Evolutionary conservation across 2,329 filamentous ascomycete genomes (phyloP).

Genomic region (Ophiostoma populinum): DNA sequence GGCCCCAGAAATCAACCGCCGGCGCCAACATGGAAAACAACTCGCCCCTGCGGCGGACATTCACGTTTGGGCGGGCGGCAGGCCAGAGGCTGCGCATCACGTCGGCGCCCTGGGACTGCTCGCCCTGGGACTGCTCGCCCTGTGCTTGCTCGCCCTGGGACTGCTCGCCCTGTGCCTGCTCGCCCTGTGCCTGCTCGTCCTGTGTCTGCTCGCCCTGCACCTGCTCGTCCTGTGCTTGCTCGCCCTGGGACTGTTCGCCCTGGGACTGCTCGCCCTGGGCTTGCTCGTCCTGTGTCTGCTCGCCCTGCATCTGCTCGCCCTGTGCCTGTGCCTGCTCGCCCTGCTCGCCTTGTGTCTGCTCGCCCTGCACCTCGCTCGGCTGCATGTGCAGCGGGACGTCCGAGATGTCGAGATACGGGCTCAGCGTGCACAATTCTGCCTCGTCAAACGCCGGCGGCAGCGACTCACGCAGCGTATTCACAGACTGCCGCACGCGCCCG

Average conservation of each 20-base stretch:
- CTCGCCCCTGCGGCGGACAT: conserved; percentile 51
- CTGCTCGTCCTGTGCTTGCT: conserved; percentile 25
- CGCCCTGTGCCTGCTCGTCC: neutral
- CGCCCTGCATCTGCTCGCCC: too few species aligned
- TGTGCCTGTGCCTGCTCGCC: conserved; percentile 28
- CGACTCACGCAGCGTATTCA: conserved; percentile 28
- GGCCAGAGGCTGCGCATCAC: conserved; percentile 37
- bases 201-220: conserved; percentile 29
- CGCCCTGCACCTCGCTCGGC: conserved; percentile 30
- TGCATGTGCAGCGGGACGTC: conserved; percentile 37
- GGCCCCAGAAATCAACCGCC: conserved; percentile 67
- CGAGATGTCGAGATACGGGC: conserved; percentile 36
- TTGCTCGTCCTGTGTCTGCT: too few species aligned
- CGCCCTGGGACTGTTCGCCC: conserved; percentile 25
- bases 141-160: conserved; percentile 29
- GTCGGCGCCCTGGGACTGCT: conserved; percentile 29
- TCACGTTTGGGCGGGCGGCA: conserved; percentile 52
- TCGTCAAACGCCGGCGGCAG: conserved; percentile 28
- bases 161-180: conserved; percentile 33
- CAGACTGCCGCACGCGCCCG: conserved; percentile 27
- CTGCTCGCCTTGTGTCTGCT: conserved; percentile 20
- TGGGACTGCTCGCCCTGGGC: too few species aligned
- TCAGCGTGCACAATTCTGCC: conserved; percentile 24
- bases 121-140: conserved; percentile 20
- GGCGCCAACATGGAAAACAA: conserved; percentile 58